phyloP scores from a whole-genome alignment of 2,329 filamentous ascomycete species.

The Penicillium sp. region DNA sequence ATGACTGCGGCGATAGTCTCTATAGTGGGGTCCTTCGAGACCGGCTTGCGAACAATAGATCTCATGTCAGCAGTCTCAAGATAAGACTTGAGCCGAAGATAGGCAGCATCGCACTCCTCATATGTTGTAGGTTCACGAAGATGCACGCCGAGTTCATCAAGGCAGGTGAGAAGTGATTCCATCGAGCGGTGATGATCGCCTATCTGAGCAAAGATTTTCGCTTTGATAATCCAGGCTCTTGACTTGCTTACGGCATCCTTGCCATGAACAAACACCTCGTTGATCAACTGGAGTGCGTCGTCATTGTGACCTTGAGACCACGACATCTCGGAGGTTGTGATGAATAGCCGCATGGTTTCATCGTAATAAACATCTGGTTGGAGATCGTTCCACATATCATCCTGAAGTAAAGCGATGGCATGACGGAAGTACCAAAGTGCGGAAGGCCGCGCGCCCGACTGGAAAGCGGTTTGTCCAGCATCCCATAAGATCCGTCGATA shows the following conservation, averaged over 20 bases:
- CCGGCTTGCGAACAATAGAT: constrained; percentile 36
- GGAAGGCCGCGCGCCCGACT: constrained; percentile 78
- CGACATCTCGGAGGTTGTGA: constrained; percentile 77
- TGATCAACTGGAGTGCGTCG: constrained; percentile 65
- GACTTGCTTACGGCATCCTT: constrained; percentile 75
- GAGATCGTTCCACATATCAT: constrained; percentile 70
- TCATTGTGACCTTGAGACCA: constrained; percentile 72
- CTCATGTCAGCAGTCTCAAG: constrained; percentile 57
- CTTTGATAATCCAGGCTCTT: constrained; percentile 78
- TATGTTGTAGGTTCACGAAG: constrained; percentile 66
- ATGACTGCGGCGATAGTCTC: constrained; percentile 54
- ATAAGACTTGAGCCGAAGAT: constrained; percentile 59
- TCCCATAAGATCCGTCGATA: constrained; percentile 76
- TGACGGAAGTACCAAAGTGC: constrained; percentile 78
- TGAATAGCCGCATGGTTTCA: constrained; percentile 77
- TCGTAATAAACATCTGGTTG: constrained; percentile 74
- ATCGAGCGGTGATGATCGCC: constrained; percentile 71
- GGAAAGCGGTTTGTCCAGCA: constrained; percentile 72
- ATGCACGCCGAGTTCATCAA: constrained; percentile 65
- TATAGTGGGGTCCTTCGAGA: constrained; percentile 42
- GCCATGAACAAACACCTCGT: constrained; percentile 67
- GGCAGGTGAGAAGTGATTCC: constrained; percentile 65
- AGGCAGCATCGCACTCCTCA: constrained; percentile 74
- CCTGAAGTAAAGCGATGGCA: constrained; percentile 75
- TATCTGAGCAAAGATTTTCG: constrained; percentile 70